Conservation (phyloP, 805 yeast genomes). For the Metschnikowia sp. region DNA sequence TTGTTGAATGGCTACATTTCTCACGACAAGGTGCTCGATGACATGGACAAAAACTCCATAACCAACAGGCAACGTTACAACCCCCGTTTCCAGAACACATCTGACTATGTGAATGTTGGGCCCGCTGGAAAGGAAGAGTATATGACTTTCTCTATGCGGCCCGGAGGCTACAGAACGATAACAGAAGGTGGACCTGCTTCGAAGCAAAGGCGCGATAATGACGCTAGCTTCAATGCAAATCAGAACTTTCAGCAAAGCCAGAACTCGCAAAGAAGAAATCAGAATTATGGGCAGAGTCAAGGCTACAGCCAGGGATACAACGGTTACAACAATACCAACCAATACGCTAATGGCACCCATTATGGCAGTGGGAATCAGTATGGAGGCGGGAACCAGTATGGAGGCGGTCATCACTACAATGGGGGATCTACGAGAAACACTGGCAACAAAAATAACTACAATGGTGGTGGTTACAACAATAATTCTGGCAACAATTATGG, state of each 20-base stretch:
- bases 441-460: not conserved
- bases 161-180: constrained; percentile 38
- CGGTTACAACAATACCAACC: constrained; percentile 1
- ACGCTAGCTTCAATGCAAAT: not conserved
- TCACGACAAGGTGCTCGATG: constrained; percentile 56
- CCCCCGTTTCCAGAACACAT: constrained; percentile 15
- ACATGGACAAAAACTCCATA: constrained; percentile 65
- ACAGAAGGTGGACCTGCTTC: constrained; percentile 11
- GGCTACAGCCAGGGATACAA: constrained; percentile 18
- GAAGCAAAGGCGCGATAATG: not conserved
- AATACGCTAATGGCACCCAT: no score
- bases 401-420: constrained; percentile 7
- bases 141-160: constrained; percentile 31
- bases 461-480: not conserved
- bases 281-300: constrained; percentile 1
- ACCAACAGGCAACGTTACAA: constrained; percentile 37
- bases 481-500: constrained; percentile 12
- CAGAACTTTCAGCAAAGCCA: constrained; percentile 6
- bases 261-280: constrained; percentile 4
- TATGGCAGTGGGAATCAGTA: constrained; percentile 1
- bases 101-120: constrained; percentile 38
- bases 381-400: not conserved
- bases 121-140: constrained; percentile 35
- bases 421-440: constrained; percentile 16
- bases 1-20: constrained; percentile 74